Evolutionary conservation across 192 early-diverging fungal genomes (phyloP), one percentile per base, ranked within the genome.

Genomic region (Backusella parvicylindrica): DNA sequence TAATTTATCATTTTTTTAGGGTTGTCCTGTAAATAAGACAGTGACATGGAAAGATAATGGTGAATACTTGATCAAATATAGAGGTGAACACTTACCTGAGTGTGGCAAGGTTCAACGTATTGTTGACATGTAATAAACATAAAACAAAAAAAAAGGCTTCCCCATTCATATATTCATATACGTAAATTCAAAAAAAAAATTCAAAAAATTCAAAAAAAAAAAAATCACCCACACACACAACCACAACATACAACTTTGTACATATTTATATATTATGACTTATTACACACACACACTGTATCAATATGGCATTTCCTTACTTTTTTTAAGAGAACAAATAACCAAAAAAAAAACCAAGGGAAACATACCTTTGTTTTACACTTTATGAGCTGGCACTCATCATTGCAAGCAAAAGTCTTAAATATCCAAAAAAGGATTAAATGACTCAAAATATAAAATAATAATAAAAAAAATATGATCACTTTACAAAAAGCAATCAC

Each of bases 31-130:
- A 3, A 89, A 89, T 67, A 89, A 89, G 73, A 89, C 88, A 0
- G 86, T 87, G 12, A 89, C 87, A 6, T 82, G 84, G 75, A 84
- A 84, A 35, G 85, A 89, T 74, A 79, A 84, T 26, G 86, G 85
- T 16, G 84, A 84, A 43, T 89, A 82, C 65, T 43, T 85, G 8
- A 89, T 87, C 70, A 89, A 89, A 70, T 86, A 86, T 70, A 64
- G 88, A 26, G 88, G 88, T 5, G 82, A 87, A 37, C 88, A 89
- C 77, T 65, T 89, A 64, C 60, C 79, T 0, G 86, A 86, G 21
- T 89, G 88, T 66, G 78, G 79, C 68, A 84, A 83, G 23, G 79
- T 87, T 18, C 84, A 86, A 72, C 78, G 83, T 31, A 85, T 85
- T 60, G 79, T 85, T 16, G 76, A 85, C 65, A 53, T 72, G 38